Conservation (phyloP, 495 filamentous ascomycete species). For the Pyrenula massariospora region DNA sequence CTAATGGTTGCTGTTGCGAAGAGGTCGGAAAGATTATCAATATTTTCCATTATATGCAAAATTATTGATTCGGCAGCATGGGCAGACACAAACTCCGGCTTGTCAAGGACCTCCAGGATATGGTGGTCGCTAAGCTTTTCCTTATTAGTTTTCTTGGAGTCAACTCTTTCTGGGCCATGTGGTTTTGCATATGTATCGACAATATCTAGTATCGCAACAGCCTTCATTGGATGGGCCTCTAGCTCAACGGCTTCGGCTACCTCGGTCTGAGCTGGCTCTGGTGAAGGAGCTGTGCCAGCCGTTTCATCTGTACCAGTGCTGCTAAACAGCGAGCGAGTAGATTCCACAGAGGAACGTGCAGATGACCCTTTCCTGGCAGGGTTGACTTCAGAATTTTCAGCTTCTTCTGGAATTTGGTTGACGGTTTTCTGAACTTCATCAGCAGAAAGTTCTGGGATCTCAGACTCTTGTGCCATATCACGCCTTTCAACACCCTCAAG, state of each 20-base stretch:
- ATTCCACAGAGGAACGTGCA: neutral
- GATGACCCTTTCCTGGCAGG: neutral
- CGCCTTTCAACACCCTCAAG: neutral
- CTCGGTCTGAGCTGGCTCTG: neutral
- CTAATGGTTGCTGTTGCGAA: conserved; percentile 44
- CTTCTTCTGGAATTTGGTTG: conserved; percentile 3
- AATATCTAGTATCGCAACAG: neutral
- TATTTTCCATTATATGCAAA: conserved; percentile 33
- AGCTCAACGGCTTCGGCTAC: neutral
- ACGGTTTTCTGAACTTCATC: neutral
- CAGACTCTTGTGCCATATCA: neutral
- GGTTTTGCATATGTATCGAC: neutral
- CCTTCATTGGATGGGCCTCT: neutral
- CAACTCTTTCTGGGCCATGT: neutral
- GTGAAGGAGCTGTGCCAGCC: neutral
- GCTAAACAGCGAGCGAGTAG: neutral
- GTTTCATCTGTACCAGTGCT: neutral
- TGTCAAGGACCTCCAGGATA: neutral
- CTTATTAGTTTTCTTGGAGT: neutral
- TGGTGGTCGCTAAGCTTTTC: neutral
- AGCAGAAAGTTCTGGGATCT: neutral
- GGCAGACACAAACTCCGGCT: conserved; percentile 16
- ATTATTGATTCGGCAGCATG: conserved; percentile 37
- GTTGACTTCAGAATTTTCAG: conserved; percentile 12
- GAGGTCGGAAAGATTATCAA: conserved; percentile 43